phyloP scores from a whole-genome alignment of 1,284 basidiomycete genomes.

The Trichosporon coremiiforme region DNA sequence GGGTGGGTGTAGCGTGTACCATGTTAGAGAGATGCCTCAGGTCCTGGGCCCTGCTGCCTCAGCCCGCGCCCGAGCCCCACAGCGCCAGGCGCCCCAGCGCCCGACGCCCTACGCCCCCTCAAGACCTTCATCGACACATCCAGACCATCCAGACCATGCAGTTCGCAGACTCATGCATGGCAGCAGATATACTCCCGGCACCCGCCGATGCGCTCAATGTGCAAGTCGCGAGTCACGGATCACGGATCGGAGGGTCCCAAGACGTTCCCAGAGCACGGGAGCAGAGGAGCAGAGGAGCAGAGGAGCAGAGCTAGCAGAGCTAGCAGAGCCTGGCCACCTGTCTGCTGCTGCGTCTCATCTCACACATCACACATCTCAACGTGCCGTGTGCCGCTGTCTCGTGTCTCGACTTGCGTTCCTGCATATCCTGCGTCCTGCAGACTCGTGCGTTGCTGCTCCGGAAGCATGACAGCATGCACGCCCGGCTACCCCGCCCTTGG shows the following conservation, averaged over 20 bases:
- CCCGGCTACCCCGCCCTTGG: slow-evolving; percentile 4
- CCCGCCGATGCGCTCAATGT: not conserved
- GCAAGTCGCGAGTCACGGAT: slow-evolving; percentile 1
- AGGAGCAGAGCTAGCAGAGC: no score
- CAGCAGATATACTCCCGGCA: not conserved
- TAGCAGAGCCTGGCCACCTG: not conserved
- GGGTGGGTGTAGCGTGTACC: slow-evolving; percentile 18
- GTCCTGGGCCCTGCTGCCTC: not conserved
- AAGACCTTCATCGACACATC: not conserved
- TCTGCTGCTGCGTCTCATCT: not conserved
- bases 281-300: no score
- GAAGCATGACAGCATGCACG: not conserved
- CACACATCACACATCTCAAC: not conserved
- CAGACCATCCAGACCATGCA: not conserved
- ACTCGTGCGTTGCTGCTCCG: not conserved
- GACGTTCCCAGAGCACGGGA: not conserved
- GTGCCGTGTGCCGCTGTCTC: not conserved
- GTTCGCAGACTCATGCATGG: not conserved
- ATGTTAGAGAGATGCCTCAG: slow-evolving; percentile 16
- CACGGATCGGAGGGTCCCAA: not conserved
- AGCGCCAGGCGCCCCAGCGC: not conserved
- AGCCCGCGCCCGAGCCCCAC: not conserved
- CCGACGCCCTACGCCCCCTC: not conserved
- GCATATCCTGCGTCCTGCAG: not conserved
- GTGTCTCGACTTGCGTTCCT: not conserved